A percentile compares a stretch with the other conserved stretches of the same genome.
Conservation (phyloP, 768 basidiomycete species). For the Phlebiopsis flavidoalba region DNA sequence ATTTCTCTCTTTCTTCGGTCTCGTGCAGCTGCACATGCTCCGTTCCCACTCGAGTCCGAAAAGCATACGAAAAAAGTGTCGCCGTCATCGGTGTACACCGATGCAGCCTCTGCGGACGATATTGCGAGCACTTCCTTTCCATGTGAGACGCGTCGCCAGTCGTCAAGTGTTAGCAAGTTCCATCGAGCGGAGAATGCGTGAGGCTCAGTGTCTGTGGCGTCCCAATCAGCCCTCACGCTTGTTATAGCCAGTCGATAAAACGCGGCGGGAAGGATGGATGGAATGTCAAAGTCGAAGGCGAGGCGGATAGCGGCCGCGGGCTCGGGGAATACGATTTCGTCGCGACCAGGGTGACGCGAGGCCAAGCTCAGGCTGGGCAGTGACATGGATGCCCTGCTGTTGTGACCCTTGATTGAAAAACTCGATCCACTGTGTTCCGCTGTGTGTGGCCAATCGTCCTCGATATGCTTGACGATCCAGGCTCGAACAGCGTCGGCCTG, state of each 20-base stretch:
- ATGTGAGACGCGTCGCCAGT: background rate
- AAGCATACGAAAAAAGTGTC: too few species aligned
- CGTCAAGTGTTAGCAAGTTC: background rate
- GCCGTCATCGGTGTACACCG: too few species aligned
- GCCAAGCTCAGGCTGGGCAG: too few species aligned
- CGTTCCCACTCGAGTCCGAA: too few species aligned
- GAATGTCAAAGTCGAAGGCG: slow-evolving; percentile 9
- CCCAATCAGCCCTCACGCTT: background rate
- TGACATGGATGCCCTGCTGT: too few species aligned
- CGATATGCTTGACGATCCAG: slow-evolving; percentile 17
- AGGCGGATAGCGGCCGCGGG: slow-evolving; percentile 6
- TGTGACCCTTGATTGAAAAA: too few species aligned
- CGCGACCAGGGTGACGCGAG: too few species aligned
- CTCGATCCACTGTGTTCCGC: too few species aligned
- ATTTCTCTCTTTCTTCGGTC: too few species aligned
- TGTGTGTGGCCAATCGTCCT: slow-evolving; percentile 22
- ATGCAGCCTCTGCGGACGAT: too few species aligned
- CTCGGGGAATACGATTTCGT: background rate
- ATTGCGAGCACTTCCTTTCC: background rate
- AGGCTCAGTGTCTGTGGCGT: background rate
- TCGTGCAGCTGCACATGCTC: too few species aligned
- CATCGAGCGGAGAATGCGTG: background rate
- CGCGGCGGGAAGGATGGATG: slow-evolving; percentile 12
- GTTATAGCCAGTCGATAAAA: slow-evolving; percentile 7
- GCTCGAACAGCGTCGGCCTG: slow-evolving; percentile 21